These are phyloP conservation scores for Rhizomucor pusillus DNA, from an alignment of 371 early-diverging fungal genomes.

Conservation along the genomic window DNA sequence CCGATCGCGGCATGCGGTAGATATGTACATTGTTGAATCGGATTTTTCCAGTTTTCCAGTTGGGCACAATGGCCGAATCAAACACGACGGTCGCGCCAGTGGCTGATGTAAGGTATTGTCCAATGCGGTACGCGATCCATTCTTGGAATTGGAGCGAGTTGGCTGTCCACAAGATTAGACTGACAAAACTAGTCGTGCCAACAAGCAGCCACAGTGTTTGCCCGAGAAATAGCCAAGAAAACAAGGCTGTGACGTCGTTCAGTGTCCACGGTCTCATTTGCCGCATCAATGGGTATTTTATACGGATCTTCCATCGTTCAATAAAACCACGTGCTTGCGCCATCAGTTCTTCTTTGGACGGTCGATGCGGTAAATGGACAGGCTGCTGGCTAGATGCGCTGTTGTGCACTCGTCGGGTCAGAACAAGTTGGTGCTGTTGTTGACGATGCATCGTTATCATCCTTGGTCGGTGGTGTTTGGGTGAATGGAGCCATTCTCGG, in stretches of 20 bases:
- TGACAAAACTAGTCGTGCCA: conserved; percentile 91
- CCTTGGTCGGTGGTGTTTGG: neutral
- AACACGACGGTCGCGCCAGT: conserved; percentile 86
- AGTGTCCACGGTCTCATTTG: conserved; percentile 78
- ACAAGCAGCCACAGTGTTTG: conserved; percentile 81
- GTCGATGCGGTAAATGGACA: conserved; percentile 14
- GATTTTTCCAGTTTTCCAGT: conserved; percentile 91
- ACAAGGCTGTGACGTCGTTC: conserved; percentile 88
- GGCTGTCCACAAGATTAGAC: conserved; percentile 74
- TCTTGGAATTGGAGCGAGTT: conserved; percentile 91
- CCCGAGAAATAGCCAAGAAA: conserved; percentile 88
- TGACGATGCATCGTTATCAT: neutral
- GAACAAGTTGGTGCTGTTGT: neutral
- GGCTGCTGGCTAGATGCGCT: conserved; percentile 10
- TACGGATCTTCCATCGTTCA: conserved; percentile 52
- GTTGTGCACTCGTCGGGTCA: conserved; percentile 1
- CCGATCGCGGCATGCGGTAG: conserved; percentile 45
- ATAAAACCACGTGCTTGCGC: conserved; percentile 49
- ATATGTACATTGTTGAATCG: conserved; percentile 80
- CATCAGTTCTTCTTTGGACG: conserved; percentile 43
- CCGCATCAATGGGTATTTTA: conserved; percentile 59
- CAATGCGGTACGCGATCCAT: conserved; percentile 75
- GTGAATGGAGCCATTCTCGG: neutral
- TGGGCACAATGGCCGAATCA: conserved; percentile 90
- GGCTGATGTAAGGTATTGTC: conserved; percentile 75